Evolutionary conservation across 441 rosid species (phyloP), one percentile per base, ranked within the genome.

Genomic region (Croton setiger): DNA sequence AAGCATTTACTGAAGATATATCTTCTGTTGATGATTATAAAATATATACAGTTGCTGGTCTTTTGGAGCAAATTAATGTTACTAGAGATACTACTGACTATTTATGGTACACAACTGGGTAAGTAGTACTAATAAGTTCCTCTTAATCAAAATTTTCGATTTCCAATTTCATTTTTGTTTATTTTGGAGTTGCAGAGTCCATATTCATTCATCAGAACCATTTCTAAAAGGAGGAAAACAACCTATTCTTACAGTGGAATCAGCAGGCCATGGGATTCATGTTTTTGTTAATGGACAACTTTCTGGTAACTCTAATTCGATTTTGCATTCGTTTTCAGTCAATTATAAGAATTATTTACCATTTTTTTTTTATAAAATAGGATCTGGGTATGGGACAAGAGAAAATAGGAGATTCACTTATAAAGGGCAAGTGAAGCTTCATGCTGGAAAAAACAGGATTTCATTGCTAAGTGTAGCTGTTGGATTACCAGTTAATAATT

Each of bases 31-130:
- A 85, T 62, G 87, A 87, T 60, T 76, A 85, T 31, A 80, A 86
- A 61, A 78, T 82, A 52, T 63, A 80, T 54, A 81, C 91, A 27
- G 80, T 86, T 23, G 64, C 64, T 63, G 97, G 96, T 69, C 81
- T 93, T 47, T 74, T 89, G 75, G 97, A 93, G 66, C 96, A 93
- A 82, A 67, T 93, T 64, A 91, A 91, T 72, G 74, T 87, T 47
- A 93, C 98, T n/a, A 77, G 93, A 80, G 98, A 93, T 82, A 74
- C 67, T 52, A 89, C 86, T 79, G 98, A 93, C 75, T 93, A 93
- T 67, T 83, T 93, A 5, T 93, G 97, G 97, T 93, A 93, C 84
- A 84, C 81, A 68, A 91, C 97, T 14, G 87, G 90, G 97, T 89
- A 69, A 0, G 31, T 27, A 27, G 2, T 27, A 2, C 1, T 27